Evolutionary conservation across 2,329 filamentous ascomycete species (phyloP), one percentile per base, ranked within the genome.

Genomic region (Tolypocladium amazonense): DNA sequence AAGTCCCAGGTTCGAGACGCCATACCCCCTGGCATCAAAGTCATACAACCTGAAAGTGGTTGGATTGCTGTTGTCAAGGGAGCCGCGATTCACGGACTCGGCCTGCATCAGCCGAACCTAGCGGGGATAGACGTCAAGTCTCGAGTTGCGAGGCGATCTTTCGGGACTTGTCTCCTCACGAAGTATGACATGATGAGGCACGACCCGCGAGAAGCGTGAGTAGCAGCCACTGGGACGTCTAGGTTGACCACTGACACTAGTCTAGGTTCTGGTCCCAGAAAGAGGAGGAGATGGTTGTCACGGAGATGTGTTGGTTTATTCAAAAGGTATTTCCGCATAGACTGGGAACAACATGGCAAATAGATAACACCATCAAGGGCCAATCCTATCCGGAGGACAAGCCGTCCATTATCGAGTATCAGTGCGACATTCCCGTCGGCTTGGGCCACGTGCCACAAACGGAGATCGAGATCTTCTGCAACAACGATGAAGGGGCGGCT

Each of bases 31-130:
- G 65, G 68, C 7, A 72, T 77, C 9, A 69, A 76, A 35, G 73
- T 83, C 35, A 67, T 82, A 57, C 78, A 80, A 57, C 79, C 80
- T 0, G 70, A 75, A 18, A 76, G 77, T 60, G 75, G 77, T 3
- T 82, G 80, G 79, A 72, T 73, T 1, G 77, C 79, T 1, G 77
- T 82, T 7, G 78, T 79, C 2, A 76, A 77, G 39, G 81, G 81
- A 8, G 80, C 81, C 18, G 77, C 78, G 6, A 77, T 80, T 27
- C 71, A 75, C 56, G 73, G 73, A 3, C 67, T 75, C 14, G 66
- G 68, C 20, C 70, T 67, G 23, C 70, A 71, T 47, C 64, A 68
- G 39, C 69, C 71, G 3, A 60, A 60, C 8, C 53, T 69, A 61
- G 66, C 66, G 2, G 66, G 68, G 14, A 65, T 74, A 1, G 66